phyloP scores from a whole-genome alignment of 805 yeast species.

The Yarrowia phangngaensis region DNA sequence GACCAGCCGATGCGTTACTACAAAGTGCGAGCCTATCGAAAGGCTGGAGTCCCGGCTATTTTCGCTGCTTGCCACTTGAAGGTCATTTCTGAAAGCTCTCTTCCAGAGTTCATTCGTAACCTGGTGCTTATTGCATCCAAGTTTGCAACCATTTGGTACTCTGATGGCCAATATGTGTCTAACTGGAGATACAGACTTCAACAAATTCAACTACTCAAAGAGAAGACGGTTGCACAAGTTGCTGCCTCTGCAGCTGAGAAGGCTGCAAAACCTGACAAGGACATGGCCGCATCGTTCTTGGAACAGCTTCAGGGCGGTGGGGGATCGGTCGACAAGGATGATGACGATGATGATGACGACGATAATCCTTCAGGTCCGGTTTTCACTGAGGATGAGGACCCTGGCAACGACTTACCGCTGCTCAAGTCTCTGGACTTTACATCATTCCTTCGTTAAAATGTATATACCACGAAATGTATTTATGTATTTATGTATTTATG shows the following conservation, averaged over 20 bases:
- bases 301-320: conserved; percentile 25
- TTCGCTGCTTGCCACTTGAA: conserved; percentile 75
- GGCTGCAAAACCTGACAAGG: background rate
- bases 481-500: too few species aligned
- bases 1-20: conserved; percentile 38
- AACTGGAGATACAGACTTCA: conserved; percentile 67
- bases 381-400: conserved; percentile 17
- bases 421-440: conserved; percentile 18
- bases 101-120: conserved; percentile 64
- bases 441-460: conserved; percentile 1
- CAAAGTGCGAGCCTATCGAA: conserved; percentile 60
- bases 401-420: conserved; percentile 20
- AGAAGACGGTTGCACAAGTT: conserved; percentile 33
- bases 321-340: conserved; percentile 1
- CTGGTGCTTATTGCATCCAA: conserved; percentile 61
- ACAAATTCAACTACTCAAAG: conserved; percentile 47
- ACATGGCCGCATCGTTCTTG: conserved; percentile 21
- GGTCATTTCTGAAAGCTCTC: conserved; percentile 54
- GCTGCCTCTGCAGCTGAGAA: conserved; percentile 9
- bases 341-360: conserved; percentile 21
- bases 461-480: too few species aligned
- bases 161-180: conserved; percentile 52
- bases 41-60: conserved; percentile 69
- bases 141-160: conserved; percentile 73
- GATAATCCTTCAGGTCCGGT: conserved; percentile 16